phyloP scores from a whole-genome alignment of 768 basidiomycete species.

The Tricholoma flavovirens region DNA sequence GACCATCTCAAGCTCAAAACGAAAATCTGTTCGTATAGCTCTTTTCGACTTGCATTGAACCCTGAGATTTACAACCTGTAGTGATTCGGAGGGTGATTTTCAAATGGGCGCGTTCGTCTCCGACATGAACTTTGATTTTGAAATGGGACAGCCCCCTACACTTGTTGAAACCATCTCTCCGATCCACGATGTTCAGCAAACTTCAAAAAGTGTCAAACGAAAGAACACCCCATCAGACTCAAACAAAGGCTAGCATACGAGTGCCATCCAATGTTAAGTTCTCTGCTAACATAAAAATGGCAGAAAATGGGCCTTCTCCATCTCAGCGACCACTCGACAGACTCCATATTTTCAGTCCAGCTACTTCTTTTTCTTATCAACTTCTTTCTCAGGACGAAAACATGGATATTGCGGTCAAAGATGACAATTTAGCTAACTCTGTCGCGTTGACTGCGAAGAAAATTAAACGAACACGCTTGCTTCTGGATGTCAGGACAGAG shows the following conservation, averaged over 20 bases:
- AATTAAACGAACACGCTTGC: conserved; percentile 47
- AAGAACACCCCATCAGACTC: conserved; percentile 6
- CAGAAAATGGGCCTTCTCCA: background rate
- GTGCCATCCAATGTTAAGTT: background rate
- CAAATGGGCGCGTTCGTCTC: background rate
- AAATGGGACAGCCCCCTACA: conserved; percentile 7
- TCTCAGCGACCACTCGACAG: background rate
- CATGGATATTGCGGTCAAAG: conserved; percentile 25
- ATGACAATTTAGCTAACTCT: conserved; percentile 14
- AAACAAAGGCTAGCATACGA: conserved; percentile 12
- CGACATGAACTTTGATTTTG: conserved; percentile 25
- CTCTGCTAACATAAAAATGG: background rate
- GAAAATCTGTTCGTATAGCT: background rate
- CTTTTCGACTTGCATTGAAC: background rate
- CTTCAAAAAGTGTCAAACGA: conserved; percentile 5
- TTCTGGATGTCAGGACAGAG: conserved; percentile 72
- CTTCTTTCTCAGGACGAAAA: conserved; percentile 37
- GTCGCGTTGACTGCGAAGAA: conserved; percentile 16
- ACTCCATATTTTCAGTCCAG: conserved; percentile 20
- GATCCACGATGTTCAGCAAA: background rate
- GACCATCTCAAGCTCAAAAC: conserved; percentile 22
- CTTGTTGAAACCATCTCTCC: background rate
- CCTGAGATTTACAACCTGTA: background rate
- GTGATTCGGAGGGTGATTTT: background rate
- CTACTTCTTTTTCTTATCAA: conserved; percentile 33